Percentiles rank a stretch among this genome's conserved stretches.
Evolutionary conservation across 1,139 yeast genomes (phyloP).

Genomic region (Pichia sp.): DNA sequence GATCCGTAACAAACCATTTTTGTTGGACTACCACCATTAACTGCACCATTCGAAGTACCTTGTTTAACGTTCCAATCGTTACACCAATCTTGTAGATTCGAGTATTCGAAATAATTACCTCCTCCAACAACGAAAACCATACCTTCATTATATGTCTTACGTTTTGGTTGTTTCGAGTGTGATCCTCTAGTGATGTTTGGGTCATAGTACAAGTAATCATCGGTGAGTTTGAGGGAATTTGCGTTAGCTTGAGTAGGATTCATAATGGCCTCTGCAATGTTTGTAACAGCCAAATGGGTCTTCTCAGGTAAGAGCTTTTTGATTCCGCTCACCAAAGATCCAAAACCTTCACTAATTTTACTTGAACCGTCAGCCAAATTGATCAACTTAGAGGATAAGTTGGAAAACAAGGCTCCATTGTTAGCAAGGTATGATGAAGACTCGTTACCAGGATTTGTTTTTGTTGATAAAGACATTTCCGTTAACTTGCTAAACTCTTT

Average conservation of each 20-base stretch:
- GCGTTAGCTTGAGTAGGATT: constrained; percentile 67
- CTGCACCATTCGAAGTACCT: constrained; percentile 7
- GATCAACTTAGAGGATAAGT: constrained; percentile 68
- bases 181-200: constrained; percentile 85
- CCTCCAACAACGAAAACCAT: constrained; percentile 94
- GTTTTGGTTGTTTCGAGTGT: constrained; percentile 81
- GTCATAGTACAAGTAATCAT: constrained; percentile 85
- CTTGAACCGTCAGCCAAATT: constrained; percentile 76
- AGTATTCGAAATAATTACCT: constrained; percentile 91
- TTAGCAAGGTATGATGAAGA: constrained; percentile 19
- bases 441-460: constrained; percentile 25
- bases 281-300: constrained; percentile 82
- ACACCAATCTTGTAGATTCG: constrained; percentile 90
- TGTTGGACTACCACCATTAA: constrained; percentile 15
- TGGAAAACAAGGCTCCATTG: constrained; percentile 64
- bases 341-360: constrained; percentile 68
- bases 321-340: constrained; percentile 81
- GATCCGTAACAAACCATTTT: constrained; percentile 76
- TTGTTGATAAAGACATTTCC: constrained; percentile 34
- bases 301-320: constrained; percentile 84
- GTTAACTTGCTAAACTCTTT: constrained; percentile 75
- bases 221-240: constrained; percentile 64
- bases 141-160: constrained; percentile 76
- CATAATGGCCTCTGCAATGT: constrained; percentile 85
- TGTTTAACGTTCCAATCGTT: constrained; percentile 25